Conservation (phyloP, 176 grass and related monocot genomes). For the Carex cristatella region DNA sequence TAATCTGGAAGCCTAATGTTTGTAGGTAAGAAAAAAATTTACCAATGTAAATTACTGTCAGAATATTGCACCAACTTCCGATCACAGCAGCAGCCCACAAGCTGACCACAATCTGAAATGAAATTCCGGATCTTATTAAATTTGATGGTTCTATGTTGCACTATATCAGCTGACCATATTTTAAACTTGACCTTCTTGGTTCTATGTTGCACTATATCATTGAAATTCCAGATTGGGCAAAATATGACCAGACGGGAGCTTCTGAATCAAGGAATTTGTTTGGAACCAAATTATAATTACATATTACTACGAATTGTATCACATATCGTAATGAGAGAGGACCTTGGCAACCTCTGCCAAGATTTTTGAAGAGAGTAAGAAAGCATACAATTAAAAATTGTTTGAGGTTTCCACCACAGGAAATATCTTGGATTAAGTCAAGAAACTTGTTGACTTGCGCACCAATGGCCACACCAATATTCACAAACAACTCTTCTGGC, state of each 20-base stretch:
- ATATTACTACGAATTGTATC: not conserved
- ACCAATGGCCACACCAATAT: constrained; percentile 35
- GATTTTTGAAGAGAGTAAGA: not conserved
- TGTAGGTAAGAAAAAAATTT: constrained; percentile 7
- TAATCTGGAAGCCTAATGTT: not conserved
- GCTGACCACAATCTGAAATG: constrained; percentile 47
- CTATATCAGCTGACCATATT: not conserved
- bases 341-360: no score
- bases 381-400: constrained; percentile 53
- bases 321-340: not conserved
- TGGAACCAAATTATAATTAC: not conserved
- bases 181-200: no score
- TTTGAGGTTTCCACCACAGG: constrained; percentile 64
- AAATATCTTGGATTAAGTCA: constrained; percentile 50
- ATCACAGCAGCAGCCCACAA: constrained; percentile 48
- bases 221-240: not conserved
- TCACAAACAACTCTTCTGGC: constrained; percentile 58
- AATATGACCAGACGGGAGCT: not conserved
- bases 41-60: constrained; percentile 87
- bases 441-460: constrained; percentile 52
- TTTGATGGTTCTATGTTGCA: not conserved
- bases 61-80: constrained; percentile 80
- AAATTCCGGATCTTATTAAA: constrained; percentile 3
- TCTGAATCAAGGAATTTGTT: not conserved
- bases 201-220: not conserved